Evolutionary conservation across 345 rosid species (phyloP).

Genomic region (Gossypioides kirkii): DNA sequence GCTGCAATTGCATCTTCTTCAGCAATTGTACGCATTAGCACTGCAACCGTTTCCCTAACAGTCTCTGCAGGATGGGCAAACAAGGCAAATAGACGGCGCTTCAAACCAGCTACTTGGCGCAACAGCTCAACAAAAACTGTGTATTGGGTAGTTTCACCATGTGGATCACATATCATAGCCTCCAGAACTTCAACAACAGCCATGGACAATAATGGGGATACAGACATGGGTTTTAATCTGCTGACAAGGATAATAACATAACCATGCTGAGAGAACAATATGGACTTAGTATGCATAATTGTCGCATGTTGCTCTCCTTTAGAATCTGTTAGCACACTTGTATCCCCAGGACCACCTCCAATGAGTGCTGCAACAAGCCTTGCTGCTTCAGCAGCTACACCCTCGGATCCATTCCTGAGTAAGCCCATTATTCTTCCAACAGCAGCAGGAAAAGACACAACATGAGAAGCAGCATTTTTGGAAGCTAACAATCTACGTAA

Average conservation of each 20-base stretch:
- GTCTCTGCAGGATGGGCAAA: slow-evolving; percentile 99
- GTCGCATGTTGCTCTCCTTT: slow-evolving; percentile 95
- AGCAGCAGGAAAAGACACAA: slow-evolving; percentile 98
- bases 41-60: slow-evolving; percentile 92
- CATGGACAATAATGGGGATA: slow-evolving; percentile 92
- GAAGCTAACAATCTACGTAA: slow-evolving; percentile 89
- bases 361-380: slow-evolving; percentile 82
- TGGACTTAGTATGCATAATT: slow-evolving; percentile 92
- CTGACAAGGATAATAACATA: slow-evolving; percentile 73
- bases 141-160: slow-evolving; percentile 95
- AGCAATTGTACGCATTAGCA: slow-evolving; percentile 97
- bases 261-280: slow-evolving; percentile 72
- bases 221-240: slow-evolving; percentile 91
- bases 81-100: slow-evolving; percentile 90
- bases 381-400: slow-evolving; percentile 91
- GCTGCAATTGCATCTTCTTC: slow-evolving; percentile 99
- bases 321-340: slow-evolving; percentile 54
- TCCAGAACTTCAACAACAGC: slow-evolving; percentile 95
- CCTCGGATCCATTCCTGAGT: slow-evolving; percentile 97
- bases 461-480: slow-evolving; percentile 91
- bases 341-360: slow-evolving; percentile 78
- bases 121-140: slow-evolving; percentile 94
- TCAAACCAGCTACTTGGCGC: slow-evolving; percentile 93
- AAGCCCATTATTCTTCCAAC: slow-evolving; percentile 99
- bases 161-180: slow-evolving; percentile 98